Conservation (phyloP, 345 rosid genomes). For the Sisymbrium irio region DNA sequence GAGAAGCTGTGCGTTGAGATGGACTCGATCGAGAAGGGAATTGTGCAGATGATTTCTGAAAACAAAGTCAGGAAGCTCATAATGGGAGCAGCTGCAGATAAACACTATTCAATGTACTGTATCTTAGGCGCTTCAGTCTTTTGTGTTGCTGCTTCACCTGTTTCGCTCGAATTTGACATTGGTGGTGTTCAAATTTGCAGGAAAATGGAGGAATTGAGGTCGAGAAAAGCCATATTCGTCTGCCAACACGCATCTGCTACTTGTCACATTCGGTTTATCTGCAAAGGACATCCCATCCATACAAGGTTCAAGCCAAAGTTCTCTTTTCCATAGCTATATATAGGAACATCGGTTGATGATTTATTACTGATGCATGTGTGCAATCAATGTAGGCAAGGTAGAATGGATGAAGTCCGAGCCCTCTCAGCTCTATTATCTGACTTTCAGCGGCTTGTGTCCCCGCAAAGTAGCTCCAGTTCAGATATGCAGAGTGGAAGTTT, state of each 20-base stretch:
- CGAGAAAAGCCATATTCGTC: conserved; percentile 67
- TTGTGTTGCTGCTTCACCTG: conserved; percentile 1
- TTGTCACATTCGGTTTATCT: conserved; percentile 71
- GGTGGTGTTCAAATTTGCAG: conserved; percentile 42
- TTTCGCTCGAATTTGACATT: conserved; percentile 3
- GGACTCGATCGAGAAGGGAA: conserved; percentile 60
- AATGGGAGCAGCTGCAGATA: conserved; percentile 88
- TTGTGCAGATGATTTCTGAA: conserved; percentile 47
- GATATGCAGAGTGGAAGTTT: conserved; percentile 28
- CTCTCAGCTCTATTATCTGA: conserved; percentile 38
- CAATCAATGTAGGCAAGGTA: conserved; percentile 42
- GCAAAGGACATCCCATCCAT: conserved; percentile 55
- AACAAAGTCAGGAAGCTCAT: conserved; percentile 57
- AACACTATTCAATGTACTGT: conserved; percentile 54
- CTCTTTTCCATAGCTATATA: not conserved
- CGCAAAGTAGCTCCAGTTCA: conserved; percentile 39
- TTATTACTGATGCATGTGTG: conserved; percentile 17
- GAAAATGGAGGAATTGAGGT: conserved; percentile 58
- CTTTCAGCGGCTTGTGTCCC: conserved; percentile 19
- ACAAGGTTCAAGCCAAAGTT: conserved; percentile 51
- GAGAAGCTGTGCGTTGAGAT: conserved; percentile 54
- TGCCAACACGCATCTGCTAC: conserved; percentile 51
- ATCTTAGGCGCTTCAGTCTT: not conserved
- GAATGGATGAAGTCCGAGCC: conserved; percentile 37
- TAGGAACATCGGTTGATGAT: conserved; percentile 10